These are phyloP conservation scores for Pyronema domesticum DNA, from an alignment of 495 filamentous ascomycete genomes.

Conservation along the genomic window DNA sequence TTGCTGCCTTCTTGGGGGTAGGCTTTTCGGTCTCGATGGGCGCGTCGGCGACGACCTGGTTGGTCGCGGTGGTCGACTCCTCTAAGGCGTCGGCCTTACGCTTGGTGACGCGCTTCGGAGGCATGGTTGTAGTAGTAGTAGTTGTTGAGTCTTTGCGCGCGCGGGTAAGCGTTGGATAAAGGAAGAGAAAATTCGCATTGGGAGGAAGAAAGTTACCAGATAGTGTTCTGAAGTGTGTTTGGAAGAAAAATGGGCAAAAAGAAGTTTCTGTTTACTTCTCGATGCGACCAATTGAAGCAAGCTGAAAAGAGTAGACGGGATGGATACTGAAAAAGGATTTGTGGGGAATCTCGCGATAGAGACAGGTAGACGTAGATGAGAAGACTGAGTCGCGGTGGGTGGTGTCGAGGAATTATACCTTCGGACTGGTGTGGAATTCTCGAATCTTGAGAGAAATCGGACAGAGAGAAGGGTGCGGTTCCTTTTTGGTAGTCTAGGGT, in stretches of 20 bases:
- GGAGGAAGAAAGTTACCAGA: neutral
- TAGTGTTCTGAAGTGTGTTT: no score
- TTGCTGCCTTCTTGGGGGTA: neutral
- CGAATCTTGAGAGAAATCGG: no score
- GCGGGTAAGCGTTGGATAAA: neutral
- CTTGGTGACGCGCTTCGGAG: slow-evolving; percentile 15
- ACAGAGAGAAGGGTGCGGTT: no score
- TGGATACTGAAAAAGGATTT: neutral
- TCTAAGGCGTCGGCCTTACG: slow-evolving; percentile 21
- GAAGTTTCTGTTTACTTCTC: neutral
- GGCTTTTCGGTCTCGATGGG: slow-evolving; percentile 11
- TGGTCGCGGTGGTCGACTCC: slow-evolving; percentile 14
- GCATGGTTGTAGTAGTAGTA: slow-evolving; percentile 8
- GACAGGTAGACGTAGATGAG: no score
- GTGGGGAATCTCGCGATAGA: neutral
- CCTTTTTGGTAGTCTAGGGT: no score
- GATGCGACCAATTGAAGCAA: neutral
- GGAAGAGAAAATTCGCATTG: neutral
- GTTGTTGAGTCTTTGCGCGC: slow-evolving; percentile 1
- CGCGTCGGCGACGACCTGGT: slow-evolving; percentile 12
- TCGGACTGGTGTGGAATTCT: no score
- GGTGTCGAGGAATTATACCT: no score
- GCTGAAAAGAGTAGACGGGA: neutral
- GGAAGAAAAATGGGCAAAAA: neutral
- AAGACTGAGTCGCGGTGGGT: no score